Evolutionary conservation across 306 rosid genomes (phyloP).

Genomic region (Prunus salicina): DNA sequence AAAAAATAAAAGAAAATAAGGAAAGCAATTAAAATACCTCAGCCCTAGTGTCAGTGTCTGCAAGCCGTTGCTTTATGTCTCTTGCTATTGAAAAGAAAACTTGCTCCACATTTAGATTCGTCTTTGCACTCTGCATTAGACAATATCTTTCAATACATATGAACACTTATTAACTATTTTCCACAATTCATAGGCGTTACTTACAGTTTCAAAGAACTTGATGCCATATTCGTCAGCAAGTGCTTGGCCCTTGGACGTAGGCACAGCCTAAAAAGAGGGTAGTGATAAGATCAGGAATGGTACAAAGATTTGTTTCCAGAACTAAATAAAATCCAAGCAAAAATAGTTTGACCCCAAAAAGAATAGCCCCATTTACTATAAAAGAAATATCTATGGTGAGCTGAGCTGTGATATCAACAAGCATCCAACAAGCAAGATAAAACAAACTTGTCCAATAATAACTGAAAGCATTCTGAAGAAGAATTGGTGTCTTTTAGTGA

Average conservation of each 20-base stretch:
- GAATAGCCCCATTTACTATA: not conserved
- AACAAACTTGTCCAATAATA: not conserved
- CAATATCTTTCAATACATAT: conserved; percentile 14
- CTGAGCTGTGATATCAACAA: not conserved
- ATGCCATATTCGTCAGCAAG: conserved; percentile 95
- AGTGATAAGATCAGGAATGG: not conserved
- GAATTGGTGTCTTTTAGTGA: conserved; percentile 4
- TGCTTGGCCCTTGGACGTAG: conserved; percentile 93
- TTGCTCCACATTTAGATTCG: conserved; percentile 89
- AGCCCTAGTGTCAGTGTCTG: conserved; percentile 61
- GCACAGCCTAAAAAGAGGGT: conserved; percentile 60
- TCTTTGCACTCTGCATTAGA: conserved; percentile 78
- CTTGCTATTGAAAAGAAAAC: conserved; percentile 88
- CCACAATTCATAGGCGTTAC: conserved; percentile 31
- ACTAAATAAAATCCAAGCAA: not conserved
- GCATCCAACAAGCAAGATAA: conserved; percentile 14
- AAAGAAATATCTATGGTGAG: not conserved
- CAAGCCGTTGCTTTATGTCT: conserved; percentile 89
- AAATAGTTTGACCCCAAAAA: not conserved
- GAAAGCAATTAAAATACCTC: conserved; percentile 45
- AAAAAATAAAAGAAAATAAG: not conserved
- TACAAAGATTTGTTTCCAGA: not conserved
- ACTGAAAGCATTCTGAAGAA: not conserved
- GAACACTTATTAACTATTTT: conserved; percentile 7
- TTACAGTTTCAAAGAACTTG: conserved; percentile 92